Conservation (phyloP, 2,329 filamentous ascomycete genomes). For the Cordyceps javanica region DNA sequence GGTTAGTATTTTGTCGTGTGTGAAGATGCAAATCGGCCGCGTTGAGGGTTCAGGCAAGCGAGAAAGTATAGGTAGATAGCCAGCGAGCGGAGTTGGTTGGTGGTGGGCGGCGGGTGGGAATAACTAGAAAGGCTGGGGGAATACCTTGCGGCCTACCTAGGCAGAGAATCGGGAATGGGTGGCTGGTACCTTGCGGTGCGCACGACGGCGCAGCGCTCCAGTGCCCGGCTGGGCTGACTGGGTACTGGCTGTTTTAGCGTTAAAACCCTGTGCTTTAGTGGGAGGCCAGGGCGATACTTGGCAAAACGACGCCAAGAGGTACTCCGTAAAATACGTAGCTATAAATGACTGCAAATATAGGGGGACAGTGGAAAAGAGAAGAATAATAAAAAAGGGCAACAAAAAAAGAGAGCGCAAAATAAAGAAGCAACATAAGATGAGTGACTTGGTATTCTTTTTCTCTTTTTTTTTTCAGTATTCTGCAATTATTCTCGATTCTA, state of each 20-base stretch:
- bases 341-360: no score
- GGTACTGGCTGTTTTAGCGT: conserved; percentile 2
- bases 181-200: not conserved
- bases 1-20: conserved; percentile 11
- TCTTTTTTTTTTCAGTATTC: no score
- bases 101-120: not conserved
- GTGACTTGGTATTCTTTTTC: no score
- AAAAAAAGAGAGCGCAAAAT: no score
- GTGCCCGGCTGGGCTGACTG: not conserved
- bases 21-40: conserved; percentile 1
- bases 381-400: no score
- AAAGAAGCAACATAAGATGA: no score
- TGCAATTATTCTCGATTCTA: not conserved
- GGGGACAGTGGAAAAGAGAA: no score
- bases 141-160: not conserved
- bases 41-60: conserved; percentile 4
- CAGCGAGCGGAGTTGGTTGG: not conserved
- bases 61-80: no score
- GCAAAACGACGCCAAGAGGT: no score
- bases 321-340: no score
- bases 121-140: conserved; percentile 6
- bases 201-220: not conserved
- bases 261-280: not conserved
- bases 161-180: conserved; percentile 9
- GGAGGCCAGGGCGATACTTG: no score